Conservation (phyloP, 2,329 filamentous ascomycete species). For the Phialemonium atrogriseum region DNA sequence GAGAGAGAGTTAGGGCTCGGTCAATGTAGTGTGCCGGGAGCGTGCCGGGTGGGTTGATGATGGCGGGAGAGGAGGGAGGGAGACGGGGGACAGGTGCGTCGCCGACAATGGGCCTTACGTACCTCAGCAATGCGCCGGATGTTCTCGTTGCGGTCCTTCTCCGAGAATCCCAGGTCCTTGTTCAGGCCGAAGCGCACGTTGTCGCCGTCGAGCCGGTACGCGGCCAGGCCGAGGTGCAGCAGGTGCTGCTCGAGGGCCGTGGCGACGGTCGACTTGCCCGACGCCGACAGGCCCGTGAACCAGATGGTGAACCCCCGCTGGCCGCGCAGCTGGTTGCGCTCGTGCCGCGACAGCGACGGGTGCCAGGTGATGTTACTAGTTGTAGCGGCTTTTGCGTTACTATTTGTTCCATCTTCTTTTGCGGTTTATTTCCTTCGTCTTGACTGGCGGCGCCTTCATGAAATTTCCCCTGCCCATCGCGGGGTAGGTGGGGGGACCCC, state of each 20-base stretch:
- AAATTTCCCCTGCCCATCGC: no score
- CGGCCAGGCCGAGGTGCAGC: conserved; percentile 70
- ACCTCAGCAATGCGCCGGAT: conserved; percentile 90
- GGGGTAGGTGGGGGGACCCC: no score
- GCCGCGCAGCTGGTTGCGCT: conserved; percentile 66
- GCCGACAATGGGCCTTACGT: no score
- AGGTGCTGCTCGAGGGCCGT: conserved; percentile 96
- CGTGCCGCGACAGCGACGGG: conserved; percentile 66
- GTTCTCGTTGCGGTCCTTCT: conserved; percentile 93
- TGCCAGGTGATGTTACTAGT: conserved; percentile 92
- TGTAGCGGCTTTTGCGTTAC: no score
- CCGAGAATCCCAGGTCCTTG: conserved; percentile 92
- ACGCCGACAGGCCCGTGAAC: conserved; percentile 94
- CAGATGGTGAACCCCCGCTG: conserved; percentile 93
- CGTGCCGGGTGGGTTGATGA: not conserved
- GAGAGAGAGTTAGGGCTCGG: no score
- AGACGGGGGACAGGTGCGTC: no score
- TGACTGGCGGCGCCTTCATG: no score
- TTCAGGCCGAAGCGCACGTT: conserved; percentile 98
- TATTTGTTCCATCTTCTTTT: no score
- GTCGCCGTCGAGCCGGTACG: conserved; percentile 95
- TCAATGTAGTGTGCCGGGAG: not conserved
- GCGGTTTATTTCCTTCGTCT: no score
- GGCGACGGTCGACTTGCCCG: conserved; percentile 94
- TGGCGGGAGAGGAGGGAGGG: not conserved